Base-by-base conservation (phyloP, 2,329 filamentous ascomycete species). In the Microsporum ferrugineum region DNA sequence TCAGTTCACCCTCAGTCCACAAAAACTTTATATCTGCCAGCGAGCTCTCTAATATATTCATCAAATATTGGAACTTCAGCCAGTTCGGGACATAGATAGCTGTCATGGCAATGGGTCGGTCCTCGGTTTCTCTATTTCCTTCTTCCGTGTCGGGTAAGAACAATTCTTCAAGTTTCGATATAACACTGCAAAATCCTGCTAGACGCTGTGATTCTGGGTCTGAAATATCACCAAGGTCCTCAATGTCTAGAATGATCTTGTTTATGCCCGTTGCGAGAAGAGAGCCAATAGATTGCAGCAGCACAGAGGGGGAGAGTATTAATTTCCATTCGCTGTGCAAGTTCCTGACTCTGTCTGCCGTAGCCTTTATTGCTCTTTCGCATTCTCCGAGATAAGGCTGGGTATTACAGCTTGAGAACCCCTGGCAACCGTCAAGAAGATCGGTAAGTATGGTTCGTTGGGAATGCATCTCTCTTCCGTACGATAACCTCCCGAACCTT, bases 21-120 rank as follows among this genome's bases (percentile, higher is more conserved):
- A 86, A 70, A 64, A 81, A 86, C 67, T 81, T 84, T 72, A 87
- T 86, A 67, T 87, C 84, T 23, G 82, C 84, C 14, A 87, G 72
- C 57, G 79, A 83, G 60, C 81, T 81, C 60, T 86, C 84, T 59
- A 87, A 69, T 51, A 87, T 84, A 65, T 86, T 84, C 47, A 79
- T 74, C 59, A 87, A 69, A 66, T 86, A 86, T 68, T 85, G 83
- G 68, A 86, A 86, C 63, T 83, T 83, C 64, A 86, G 75, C 84
- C 84, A 87, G 64, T 80, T 82, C 2, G 80, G 78, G 55, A 82
- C 82, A 64, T 86, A 86, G 7, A 86, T 76, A 29, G 82, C 81
- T 2, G 81, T 83, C 75, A 84, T 81, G n/a, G 76, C 75, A 33
- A 79, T 71, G 47, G 60, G 66, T 10, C 72, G 41, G 31, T 62